Conservation (phyloP, 352 stramenopile genomes). For the Phytophthora lateralis region DNA sequence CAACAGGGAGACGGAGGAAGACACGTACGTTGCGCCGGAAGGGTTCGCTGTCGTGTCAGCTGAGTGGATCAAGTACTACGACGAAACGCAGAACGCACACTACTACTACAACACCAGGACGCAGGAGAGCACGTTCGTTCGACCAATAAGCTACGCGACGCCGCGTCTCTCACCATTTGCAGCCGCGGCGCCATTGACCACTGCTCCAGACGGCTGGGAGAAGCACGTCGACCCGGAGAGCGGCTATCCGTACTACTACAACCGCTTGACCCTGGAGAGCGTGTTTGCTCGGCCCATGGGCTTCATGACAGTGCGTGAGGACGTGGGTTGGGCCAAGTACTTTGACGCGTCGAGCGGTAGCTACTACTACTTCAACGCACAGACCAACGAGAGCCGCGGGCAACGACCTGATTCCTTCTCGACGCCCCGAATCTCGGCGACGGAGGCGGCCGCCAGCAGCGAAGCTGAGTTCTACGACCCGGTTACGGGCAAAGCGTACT, state of each 20-base stretch:
- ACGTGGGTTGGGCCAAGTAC: conserved; percentile 54
- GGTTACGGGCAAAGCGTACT: conserved; percentile 46
- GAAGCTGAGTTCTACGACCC: conserved; percentile 48
- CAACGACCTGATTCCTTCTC: conserved; percentile 47
- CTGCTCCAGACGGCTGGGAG: conserved; percentile 41
- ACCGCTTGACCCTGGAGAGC: conserved; percentile 70
- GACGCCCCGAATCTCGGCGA: conserved; percentile 43
- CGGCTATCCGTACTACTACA: conserved; percentile 81
- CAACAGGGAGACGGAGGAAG: conserved; percentile 66
- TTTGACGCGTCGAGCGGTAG: conserved; percentile 52
- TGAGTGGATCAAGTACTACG: conserved; percentile 72
- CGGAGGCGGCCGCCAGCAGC: conserved; percentile 8
- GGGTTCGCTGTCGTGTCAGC: conserved; percentile 26
- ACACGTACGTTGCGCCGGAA: conserved; percentile 51
- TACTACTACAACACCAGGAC: conserved; percentile 63
- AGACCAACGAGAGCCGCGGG: conserved; percentile 49
- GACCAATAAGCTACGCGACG: conserved; percentile 35
- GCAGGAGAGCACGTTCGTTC: conserved; percentile 38
- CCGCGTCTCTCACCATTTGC: conserved; percentile 25
- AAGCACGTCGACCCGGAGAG: conserved; percentile 57
- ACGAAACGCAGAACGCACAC: conserved; percentile 59
- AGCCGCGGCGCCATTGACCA: conserved; percentile 1
- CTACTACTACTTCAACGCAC: conserved; percentile 77
- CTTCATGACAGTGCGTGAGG: conserved; percentile 33
- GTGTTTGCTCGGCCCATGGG: conserved; percentile 53